Conservation (phyloP, 148 eudicot genomes). For the Rhododendron molle region DNA sequence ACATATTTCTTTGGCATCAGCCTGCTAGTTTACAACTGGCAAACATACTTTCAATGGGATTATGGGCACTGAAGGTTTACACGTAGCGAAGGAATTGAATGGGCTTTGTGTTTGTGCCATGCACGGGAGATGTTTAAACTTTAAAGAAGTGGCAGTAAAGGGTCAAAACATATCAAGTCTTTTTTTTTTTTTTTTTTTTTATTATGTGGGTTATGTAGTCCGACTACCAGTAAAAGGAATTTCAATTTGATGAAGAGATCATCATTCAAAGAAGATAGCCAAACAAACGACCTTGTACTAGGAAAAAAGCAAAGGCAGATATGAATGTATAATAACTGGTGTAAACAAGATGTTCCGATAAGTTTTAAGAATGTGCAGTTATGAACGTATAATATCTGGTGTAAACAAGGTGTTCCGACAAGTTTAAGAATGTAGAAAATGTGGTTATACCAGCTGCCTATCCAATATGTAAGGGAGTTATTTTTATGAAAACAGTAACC, state of each 20-base stretch:
- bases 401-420: too few species aligned
- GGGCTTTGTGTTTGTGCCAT: neutral
- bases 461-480: neutral
- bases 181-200: neutral
- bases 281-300: neutral
- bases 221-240: neutral
- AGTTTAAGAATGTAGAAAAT: neutral
- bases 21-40: neutral
- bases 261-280: neutral
- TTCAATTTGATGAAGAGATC: neutral
- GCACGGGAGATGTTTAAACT: neutral
- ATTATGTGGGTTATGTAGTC: neutral
- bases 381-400: too few species aligned
- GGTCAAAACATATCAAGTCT: neutral
- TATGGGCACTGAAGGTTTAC: neutral
- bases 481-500: neutral
- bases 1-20: constrained; percentile 32
- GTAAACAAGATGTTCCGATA: neutral
- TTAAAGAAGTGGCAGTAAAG: neutral
- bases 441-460: neutral
- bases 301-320: neutral
- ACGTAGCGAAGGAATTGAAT: neutral
- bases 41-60: neutral
- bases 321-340: neutral
- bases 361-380: neutral